Conservation (phyloP, 805 yeast species). For the Wickerhamomyces canadensis region DNA sequence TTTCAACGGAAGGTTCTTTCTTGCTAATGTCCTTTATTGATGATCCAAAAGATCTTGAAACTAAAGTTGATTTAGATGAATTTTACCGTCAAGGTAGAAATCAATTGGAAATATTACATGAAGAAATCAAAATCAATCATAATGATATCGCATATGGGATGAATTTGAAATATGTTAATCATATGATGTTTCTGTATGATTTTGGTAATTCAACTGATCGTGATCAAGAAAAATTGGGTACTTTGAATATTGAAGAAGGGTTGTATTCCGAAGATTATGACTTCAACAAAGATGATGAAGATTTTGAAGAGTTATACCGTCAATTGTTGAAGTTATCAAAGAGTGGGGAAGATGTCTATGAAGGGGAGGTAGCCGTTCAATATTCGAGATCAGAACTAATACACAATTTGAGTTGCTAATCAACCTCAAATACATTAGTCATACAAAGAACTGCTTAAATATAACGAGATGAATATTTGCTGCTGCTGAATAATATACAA, state of each 20-base stretch:
- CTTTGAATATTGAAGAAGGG: neutral
- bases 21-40: neutral
- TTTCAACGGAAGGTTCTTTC: neutral
- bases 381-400: no score
- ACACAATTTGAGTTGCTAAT: no score
- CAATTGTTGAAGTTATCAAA: neutral
- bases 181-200: neutral
- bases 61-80: neutral
- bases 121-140: neutral
- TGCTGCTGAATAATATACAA: no score
- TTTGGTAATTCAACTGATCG: neutral
- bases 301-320: neutral
- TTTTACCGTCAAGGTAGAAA: neutral
- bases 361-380: neutral
- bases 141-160: neutral
- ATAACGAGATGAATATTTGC: no score
- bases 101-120: neutral
- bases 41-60: neutral
- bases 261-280: neutral
- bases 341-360: neutral
- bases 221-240: neutral
- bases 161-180: neutral
- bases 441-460: no score
- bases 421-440: no score
- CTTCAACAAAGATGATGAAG: neutral